A percentile compares a stretch with the other conserved stretches of the same genome.
phyloP scores from a whole-genome alignment of 768 basidiomycete genomes.

The Aureoboletus auriporus region DNA sequence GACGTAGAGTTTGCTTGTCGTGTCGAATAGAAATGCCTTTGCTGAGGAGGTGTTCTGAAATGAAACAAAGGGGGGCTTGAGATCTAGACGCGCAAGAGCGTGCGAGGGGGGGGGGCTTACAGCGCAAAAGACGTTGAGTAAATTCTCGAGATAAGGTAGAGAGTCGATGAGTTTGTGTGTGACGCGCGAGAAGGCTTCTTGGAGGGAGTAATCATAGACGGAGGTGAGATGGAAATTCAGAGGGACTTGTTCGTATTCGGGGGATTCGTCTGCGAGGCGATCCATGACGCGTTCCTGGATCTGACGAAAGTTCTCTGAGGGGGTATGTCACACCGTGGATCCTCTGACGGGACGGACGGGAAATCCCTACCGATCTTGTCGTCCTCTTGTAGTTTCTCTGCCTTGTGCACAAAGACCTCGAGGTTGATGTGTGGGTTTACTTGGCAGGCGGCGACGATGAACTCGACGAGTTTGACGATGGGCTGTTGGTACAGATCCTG shows the following conservation, averaged over 20 bases:
- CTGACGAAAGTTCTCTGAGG: constrained; percentile 82
- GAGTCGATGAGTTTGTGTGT: constrained; percentile 84
- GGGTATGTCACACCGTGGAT: constrained; percentile 1
- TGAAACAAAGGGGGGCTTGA: not conserved
- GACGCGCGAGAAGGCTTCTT: constrained; percentile 89
- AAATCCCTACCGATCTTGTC: constrained; percentile 73
- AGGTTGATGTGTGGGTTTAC: constrained; percentile 75
- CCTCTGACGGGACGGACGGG: not conserved
- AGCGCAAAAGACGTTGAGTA: constrained; percentile 82
- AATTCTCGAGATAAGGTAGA: constrained; percentile 79
- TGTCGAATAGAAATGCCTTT: constrained; percentile 93
- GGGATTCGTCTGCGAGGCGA: constrained; percentile 69
- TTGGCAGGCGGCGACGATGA: constrained; percentile 72
- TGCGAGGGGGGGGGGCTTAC: constrained; percentile 34
- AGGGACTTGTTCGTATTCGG: constrained; percentile 74
- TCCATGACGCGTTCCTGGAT: constrained; percentile 86
- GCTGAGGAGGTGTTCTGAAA: constrained; percentile 83
- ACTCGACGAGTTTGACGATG: constrained; percentile 76
- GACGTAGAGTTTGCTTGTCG: constrained; percentile 78
- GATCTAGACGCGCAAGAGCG: not conserved
- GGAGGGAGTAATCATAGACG: constrained; percentile 87
- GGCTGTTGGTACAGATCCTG: constrained; percentile 85
- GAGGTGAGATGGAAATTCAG: constrained; percentile 91
- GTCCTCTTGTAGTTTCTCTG: constrained; percentile 86
- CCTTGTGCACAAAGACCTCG: constrained; percentile 94